Evolutionary conservation across 2,329 filamentous ascomycete species (phyloP), one percentile per base, ranked within the genome.

Genomic region (Phaeoacremonium minimum): DNA sequence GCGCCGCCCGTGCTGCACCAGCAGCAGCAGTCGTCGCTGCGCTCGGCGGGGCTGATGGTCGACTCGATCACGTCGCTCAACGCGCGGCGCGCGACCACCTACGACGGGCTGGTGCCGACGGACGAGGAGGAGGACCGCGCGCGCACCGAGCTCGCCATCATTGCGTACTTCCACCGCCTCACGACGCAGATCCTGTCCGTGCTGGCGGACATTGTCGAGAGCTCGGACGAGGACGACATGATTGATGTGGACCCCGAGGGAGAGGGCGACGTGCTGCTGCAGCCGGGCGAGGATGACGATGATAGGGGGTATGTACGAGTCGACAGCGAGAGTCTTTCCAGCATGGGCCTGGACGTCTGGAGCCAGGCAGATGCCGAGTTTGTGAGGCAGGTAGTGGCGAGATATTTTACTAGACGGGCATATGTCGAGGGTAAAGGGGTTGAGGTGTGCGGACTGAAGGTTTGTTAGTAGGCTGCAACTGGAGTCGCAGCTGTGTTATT

Each of bases 291-390:
- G 12, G 32, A 17, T 9, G 37, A 32, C 5, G 37, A 18, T 18
- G 38, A 52, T 37, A 52, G 52, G 18, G 46, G 53, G 2, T 58
- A 56, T 32, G 60, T 86, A 33, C 66, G 70, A 11, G 64, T 91
- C 15, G 74, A 73, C 43, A 77, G 75, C 45, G 79, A 80, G 17
- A 78, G 85, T 37, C 56, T 91, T 33, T 73, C 77, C 40, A 67
- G 71, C 31, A 84, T 91, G 79, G 87, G 87, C 0, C 69, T 93
- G 15, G 87, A 93, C 49, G 70, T 81, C 1, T 93, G 86, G 85
- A 89, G 83, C 53, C 67, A 73, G 19, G 67, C 67, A 13, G 87
- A 91, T 53, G 76, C 75, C n/a, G 66, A 66, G 4, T 91, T 90
- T 51, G 73, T 87, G 13, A 65, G 65, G 43, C 79, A 81, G 37